A percentile compares a stretch with the other conserved stretches of the same genome.
Conservation (phyloP, 164 flowering plant species). For the Tetracentron sinense region DNA sequence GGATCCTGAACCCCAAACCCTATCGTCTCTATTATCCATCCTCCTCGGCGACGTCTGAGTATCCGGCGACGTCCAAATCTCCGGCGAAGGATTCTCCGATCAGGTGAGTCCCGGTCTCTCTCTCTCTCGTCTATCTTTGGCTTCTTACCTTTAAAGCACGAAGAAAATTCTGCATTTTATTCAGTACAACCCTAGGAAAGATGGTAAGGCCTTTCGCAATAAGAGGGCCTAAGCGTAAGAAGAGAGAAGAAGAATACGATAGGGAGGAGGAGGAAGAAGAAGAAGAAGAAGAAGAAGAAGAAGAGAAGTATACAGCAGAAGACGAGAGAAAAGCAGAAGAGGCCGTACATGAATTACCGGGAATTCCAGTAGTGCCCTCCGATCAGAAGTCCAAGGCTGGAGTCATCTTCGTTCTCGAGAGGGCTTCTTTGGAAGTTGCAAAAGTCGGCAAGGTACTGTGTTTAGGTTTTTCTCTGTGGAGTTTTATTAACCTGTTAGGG, state of each 20-base stretch:
- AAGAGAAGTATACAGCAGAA: slow-evolving; percentile 3
- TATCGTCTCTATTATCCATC: too few species aligned
- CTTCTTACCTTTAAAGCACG: too few species aligned
- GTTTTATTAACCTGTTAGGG: not conserved
- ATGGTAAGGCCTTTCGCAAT: slow-evolving; percentile 42
- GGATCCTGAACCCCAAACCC: too few species aligned
- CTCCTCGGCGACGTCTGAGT: too few species aligned
- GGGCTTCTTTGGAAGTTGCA: slow-evolving; percentile 79
- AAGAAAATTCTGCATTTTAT: too few species aligned
- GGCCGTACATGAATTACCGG: slow-evolving; percentile 33
- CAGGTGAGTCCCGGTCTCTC: too few species aligned
- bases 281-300: not conserved
- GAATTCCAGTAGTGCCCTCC: slow-evolving; percentile 44
- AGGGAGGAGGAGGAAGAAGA: slow-evolving; percentile 9
- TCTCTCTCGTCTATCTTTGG: too few species aligned
- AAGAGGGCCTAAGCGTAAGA: slow-evolving; percentile 54
- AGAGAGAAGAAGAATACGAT: slow-evolving; percentile 16
- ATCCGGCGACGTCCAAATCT: too few species aligned
- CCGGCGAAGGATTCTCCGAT: too few species aligned
- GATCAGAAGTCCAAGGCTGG: slow-evolving; percentile 35
- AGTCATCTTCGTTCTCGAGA: slow-evolving; percentile 72
- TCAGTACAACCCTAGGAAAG: too few species aligned
- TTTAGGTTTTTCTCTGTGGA: not conserved
- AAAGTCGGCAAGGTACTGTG: slow-evolving; percentile 83
- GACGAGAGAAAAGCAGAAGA: slow-evolving; percentile 19